phyloP scores from a whole-genome alignment of 2,329 filamentous ascomycete species.

The Fusarium globosum region DNA sequence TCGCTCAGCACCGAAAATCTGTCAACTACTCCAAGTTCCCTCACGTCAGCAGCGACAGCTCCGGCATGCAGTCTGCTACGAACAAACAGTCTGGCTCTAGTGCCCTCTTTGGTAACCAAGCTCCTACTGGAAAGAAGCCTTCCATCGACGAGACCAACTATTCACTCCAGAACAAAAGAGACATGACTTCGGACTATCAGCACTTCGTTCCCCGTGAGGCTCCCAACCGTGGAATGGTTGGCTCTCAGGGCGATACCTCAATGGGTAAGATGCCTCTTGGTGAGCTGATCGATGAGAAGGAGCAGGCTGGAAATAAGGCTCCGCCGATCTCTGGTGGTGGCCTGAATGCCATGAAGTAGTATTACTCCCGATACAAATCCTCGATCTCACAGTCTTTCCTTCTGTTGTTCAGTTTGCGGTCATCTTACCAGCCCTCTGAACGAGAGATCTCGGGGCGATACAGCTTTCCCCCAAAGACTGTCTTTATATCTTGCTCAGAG shows the following conservation, averaged over 20 bases:
- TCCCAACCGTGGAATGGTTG: slow-evolving; percentile 2
- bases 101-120: not conserved
- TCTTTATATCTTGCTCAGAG: not conserved
- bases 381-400: not conserved
- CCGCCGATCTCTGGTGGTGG: slow-evolving; percentile 9
- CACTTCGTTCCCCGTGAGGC: not conserved
- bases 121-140: not conserved
- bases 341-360: slow-evolving; percentile 7
- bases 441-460: not conserved
- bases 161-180: slow-evolving; percentile 11
- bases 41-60: not conserved
- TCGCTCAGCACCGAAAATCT: not conserved
- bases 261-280: slow-evolving; percentile 5
- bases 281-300: not conserved
- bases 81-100: not conserved
- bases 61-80: not conserved
- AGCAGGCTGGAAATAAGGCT: not conserved
- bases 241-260: rapidly evolving
- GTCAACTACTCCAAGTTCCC: slow-evolving; percentile 15
- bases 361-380: rapidly evolving
- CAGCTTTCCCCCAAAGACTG: rapidly evolving
- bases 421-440: too few species aligned
- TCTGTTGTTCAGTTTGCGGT: not conserved
- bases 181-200: not conserved
- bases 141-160: slow-evolving; percentile 17